Percentiles rank a stretch among this genome's conserved stretches.
Conservation (phyloP, 164 flowering plant genomes). For the Tetrastigma voinierianum region DNA sequence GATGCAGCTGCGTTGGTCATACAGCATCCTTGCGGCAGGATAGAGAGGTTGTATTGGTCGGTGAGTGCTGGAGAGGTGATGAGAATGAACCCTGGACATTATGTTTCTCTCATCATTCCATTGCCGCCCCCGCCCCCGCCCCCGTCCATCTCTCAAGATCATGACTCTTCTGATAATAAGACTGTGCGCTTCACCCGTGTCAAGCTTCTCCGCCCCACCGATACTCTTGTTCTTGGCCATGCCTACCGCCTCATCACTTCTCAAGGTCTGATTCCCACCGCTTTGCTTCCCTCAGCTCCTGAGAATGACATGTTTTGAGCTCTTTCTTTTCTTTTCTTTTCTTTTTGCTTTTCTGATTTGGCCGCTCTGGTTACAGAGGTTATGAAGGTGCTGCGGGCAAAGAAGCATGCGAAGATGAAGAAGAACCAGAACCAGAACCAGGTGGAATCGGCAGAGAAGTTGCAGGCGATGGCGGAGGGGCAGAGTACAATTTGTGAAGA, state of each 20-base stretch:
- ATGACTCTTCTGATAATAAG: slow-evolving; percentile 10
- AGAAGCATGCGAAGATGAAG: slow-evolving; percentile 63
- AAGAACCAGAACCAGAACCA: slow-evolving; percentile 24
- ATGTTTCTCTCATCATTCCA: slow-evolving; percentile 45
- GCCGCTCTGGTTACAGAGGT: slow-evolving; percentile 56
- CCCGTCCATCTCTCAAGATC: background rate
- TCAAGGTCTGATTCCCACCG: slow-evolving; percentile 24
- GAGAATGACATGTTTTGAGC: background rate
- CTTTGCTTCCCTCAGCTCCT: no score
- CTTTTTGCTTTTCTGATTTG: background rate
- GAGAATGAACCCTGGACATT: slow-evolving; percentile 46
- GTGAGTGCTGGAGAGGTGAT: slow-evolving; percentile 40
- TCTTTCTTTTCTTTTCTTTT: background rate
- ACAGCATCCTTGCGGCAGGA: slow-evolving; percentile 48
- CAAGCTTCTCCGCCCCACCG: slow-evolving; percentile 42
- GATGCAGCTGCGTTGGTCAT: slow-evolving; percentile 53
- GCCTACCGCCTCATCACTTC: slow-evolving; percentile 44
- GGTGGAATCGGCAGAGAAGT: slow-evolving; percentile 23
- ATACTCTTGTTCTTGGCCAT: slow-evolving; percentile 46
- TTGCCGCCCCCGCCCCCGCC: slow-evolving; percentile 22
- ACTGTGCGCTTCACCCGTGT: slow-evolving; percentile 33
- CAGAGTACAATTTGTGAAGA: slow-evolving; percentile 23
- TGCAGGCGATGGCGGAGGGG: slow-evolving; percentile 13
- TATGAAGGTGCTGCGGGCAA: slow-evolving; percentile 82
- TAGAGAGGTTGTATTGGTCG: slow-evolving; percentile 42